phyloP scores from a whole-genome alignment of 306 rosid species.

The Fragaria nilgerrensis region DNA sequence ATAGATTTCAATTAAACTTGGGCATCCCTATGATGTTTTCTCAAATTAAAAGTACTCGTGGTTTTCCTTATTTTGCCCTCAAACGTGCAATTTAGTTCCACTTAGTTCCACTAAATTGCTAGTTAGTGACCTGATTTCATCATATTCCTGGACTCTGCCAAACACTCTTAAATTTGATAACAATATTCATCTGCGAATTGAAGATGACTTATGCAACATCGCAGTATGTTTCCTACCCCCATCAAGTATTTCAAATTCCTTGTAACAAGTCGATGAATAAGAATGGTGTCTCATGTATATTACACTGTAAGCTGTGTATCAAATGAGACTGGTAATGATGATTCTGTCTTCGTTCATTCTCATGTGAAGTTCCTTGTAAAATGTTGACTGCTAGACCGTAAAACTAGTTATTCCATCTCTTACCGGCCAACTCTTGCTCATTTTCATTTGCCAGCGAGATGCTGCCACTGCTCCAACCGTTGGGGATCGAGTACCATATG shows the following conservation, averaged over 20 bases:
- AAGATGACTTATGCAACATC: background rate
- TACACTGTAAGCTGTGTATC: background rate
- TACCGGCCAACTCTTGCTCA: constrained; percentile 14
- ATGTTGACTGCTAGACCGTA: background rate
- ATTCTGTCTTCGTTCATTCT: background rate
- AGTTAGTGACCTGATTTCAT: background rate
- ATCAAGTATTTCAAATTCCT: background rate
- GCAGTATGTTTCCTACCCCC: background rate
- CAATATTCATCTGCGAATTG: background rate
- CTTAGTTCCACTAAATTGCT: background rate
- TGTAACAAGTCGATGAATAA: background rate
- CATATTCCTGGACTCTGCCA: background rate
- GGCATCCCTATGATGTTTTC: background rate
- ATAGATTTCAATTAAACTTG: background rate
- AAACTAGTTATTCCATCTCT: background rate
- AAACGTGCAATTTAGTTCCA: background rate
- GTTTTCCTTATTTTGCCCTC: background rate
- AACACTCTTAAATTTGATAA: background rate
- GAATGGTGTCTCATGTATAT: background rate
- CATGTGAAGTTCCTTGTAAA: background rate
- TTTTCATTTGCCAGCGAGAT: constrained; percentile 63
- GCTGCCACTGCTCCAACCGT: constrained; percentile 99
- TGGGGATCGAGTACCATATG: constrained; percentile 98
- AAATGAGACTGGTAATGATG: background rate
- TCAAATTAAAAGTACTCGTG: background rate